These are phyloP conservation scores for Pulveroboletus sp. DNA, from an alignment of 1,284 basidiomycete species.

Conservation along the genomic window DNA sequence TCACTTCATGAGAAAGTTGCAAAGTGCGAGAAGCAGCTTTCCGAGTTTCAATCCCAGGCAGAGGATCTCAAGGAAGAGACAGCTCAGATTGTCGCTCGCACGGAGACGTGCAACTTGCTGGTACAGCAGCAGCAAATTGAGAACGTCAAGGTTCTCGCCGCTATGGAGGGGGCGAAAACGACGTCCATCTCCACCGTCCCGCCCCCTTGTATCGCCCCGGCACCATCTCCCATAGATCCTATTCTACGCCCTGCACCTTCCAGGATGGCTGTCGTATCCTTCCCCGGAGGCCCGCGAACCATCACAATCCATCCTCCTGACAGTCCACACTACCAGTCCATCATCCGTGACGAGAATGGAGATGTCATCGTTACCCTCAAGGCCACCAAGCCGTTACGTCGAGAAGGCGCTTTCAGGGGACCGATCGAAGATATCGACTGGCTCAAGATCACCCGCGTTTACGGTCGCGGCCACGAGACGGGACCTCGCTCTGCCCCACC, in stretches of 20 bases:
- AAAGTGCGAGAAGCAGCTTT: conserved; percentile 16
- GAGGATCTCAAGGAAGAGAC: conserved; percentile 13
- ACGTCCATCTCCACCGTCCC: neutral
- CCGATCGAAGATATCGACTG: conserved; percentile 18
- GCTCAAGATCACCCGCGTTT: conserved; percentile 7
- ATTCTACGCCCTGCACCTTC: neutral
- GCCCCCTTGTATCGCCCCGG: neutral
- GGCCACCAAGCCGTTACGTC: conserved; percentile 12
- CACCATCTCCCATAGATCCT: neutral
- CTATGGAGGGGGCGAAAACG: neutral
- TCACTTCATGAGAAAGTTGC: conserved; percentile 10
- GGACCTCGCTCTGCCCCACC: neutral
- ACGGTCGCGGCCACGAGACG: conserved; percentile 16
- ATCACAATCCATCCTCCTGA: conserved; percentile 31
- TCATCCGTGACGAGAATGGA: conserved; percentile 23
- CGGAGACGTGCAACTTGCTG: conserved; percentile 6
- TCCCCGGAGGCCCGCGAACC: conserved; percentile 30
- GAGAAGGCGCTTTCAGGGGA: conserved; percentile 28
- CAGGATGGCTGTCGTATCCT: conserved; percentile 15
- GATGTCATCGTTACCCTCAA: conserved; percentile 21
- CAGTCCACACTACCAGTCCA: conserved; percentile 17
- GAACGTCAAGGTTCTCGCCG: neutral
- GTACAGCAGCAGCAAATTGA: conserved; percentile 15
- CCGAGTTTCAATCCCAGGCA: conserved; percentile 1
- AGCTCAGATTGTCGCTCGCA: neutral